Percentiles rank a stretch among this genome's conserved stretches.
Conservation (phyloP, 352 stramenopile species). For the Peronospora destructor region DNA sequence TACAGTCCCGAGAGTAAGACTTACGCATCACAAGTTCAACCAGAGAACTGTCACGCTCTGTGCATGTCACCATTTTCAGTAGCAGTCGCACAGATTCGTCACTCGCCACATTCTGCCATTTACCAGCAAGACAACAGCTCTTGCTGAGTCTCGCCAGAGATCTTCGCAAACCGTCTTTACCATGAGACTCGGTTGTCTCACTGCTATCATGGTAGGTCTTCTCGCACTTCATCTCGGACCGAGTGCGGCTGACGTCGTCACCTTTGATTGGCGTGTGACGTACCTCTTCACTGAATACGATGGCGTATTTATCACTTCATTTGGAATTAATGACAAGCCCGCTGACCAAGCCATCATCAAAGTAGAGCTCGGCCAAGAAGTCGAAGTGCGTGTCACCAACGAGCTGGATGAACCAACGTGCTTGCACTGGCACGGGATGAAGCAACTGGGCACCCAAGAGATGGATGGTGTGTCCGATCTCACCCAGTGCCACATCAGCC, state of each 20-base stretch:
- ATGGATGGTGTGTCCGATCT: conserved; percentile 34
- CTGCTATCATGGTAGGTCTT: not conserved
- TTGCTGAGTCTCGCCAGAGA: not conserved
- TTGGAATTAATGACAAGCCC: conserved; percentile 29
- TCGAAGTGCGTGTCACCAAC: conserved; percentile 26
- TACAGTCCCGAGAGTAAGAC: too few relatives aligned
- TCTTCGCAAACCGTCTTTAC: not conserved
- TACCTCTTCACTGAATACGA: conserved; percentile 8
- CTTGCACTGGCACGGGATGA: conserved; percentile 37
- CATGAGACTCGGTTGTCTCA: conserved; percentile 11
- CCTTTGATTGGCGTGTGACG: conserved; percentile 28
- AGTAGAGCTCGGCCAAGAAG: conserved; percentile 18
- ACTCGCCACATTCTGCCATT: not conserved
- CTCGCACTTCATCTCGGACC: conserved; percentile 2
- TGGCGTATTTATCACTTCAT: conserved; percentile 15
- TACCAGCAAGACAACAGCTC: not conserved
- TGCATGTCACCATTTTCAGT: not conserved
- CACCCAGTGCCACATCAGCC: conserved; percentile 31
- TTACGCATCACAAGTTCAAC: too few relatives aligned
- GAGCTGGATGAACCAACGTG: conserved; percentile 20
- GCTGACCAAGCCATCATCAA: conserved; percentile 14
- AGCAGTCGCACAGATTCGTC: not conserved
- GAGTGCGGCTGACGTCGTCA: conserved; percentile 17
- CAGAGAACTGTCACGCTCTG: not conserved
- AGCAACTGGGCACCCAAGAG: conserved; percentile 30